Conservation (phyloP, 352 stramenopile species). For the Phytophthora cactorum region DNA sequence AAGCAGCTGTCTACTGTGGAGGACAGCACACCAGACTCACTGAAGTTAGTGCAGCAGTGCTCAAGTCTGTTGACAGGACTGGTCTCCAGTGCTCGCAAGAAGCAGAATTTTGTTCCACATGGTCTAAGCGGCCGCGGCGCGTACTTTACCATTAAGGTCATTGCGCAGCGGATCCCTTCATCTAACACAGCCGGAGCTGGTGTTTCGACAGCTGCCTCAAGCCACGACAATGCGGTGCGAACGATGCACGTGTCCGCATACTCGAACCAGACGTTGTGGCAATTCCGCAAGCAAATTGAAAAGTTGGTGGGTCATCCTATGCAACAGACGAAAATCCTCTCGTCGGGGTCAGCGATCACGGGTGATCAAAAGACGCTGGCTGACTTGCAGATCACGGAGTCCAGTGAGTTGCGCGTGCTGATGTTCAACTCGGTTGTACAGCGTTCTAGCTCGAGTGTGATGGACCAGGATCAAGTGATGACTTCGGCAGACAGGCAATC, state of each 20-base stretch:
- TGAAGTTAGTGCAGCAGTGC: constrained; percentile 83
- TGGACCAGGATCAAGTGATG: constrained; percentile 55
- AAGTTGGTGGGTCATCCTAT: constrained; percentile 70
- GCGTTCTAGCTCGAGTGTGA: constrained; percentile 37
- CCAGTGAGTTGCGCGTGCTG: constrained; percentile 77
- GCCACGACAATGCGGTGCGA: constrained; percentile 61
- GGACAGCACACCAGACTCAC: constrained; percentile 52
- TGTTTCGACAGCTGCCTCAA: constrained; percentile 22
- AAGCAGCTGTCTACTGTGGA: constrained; percentile 62
- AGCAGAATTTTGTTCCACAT: constrained; percentile 65
- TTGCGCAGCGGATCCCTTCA: constrained; percentile 79
- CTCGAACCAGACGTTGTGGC: constrained; percentile 77
- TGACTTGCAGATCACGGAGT: constrained; percentile 81
- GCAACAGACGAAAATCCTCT: constrained; percentile 86
- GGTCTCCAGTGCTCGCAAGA: constrained; percentile 56
- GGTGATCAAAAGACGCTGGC: constrained; percentile 83
- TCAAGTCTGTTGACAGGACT: constrained; percentile 75
- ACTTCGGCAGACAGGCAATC: constrained; percentile 22
- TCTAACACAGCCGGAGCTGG: constrained; percentile 38
- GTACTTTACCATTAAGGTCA: constrained; percentile 82
- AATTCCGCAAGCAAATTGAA: constrained; percentile 82
- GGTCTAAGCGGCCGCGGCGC: constrained; percentile 72
- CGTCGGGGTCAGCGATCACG: constrained; percentile 63
- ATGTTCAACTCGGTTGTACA: constrained; percentile 87
- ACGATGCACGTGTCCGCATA: constrained; percentile 69